Evolutionary conservation across 1,139 yeast genomes (phyloP), one percentile per base, ranked within the genome.

Genomic region (Yamadazyma atmosphaerica): DNA sequence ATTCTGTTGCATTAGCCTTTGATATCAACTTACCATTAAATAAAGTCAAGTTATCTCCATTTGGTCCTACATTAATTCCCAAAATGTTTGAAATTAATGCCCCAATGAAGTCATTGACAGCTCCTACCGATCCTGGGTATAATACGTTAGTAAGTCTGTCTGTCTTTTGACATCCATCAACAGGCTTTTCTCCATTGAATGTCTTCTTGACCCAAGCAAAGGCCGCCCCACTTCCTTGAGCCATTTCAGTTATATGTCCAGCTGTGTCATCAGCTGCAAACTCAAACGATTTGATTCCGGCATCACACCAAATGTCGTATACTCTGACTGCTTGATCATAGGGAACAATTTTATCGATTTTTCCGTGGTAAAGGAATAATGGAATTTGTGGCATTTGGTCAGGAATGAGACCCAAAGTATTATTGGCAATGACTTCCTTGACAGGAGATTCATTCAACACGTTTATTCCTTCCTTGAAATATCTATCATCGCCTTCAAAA

Each of bases 351-450:
- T 46, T 46, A 43, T 66, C 72, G 3, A 52, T 36, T 17, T 44
- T 34, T 1, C 68, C 68, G 38, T 66, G 72, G 49, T 56, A 65
- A 8, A 65, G 50, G 37, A 65, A 65, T 3, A 67, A 35, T 1
- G 72, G 72, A 9, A 64, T 53, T 27, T 58, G 43, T 1, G 72
- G 72, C 22, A 46, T 45, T 23, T 42, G 47, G 16, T 28, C 46
- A 8, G 46, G 41, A 30, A 45, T 37, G 10, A 51, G 33, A 6
- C 56, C 58, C 19, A 60, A 41, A 4, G 67, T 56, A 35, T 59
- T 56, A 3, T 56, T 51, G 19, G 36, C 35, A 10, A 61, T 29
- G 9, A 58, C 44, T 2, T 43, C 36, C 8, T 32, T 31, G 5
- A 54, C 47, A 1, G 45, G 41, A 4, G 47, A 47, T n/a, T 43